A percentile compares a stretch with the other conserved stretches of the same genome.
Conservation (phyloP, 2,329 filamentous ascomycete species). For the Aspergillus clavatus region DNA sequence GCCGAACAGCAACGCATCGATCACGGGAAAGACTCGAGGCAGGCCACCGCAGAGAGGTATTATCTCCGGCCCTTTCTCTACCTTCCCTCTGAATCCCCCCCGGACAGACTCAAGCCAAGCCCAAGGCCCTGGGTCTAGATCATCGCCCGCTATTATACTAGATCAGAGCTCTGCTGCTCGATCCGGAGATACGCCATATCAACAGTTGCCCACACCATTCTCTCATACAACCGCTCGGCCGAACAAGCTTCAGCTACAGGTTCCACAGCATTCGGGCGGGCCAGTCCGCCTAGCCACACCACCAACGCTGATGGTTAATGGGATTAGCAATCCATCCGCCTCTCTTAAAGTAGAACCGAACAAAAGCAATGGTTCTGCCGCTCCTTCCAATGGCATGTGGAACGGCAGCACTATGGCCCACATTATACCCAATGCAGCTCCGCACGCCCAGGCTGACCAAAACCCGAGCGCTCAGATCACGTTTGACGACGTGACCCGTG, state of each 20-base stretch:
- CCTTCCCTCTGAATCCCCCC: constrained; percentile 60
- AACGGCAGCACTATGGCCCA: background rate
- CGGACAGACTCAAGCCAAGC: constrained; percentile 44
- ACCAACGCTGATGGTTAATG: constrained; percentile 38
- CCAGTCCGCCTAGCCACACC: constrained; percentile 43
- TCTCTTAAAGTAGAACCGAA: constrained; percentile 13
- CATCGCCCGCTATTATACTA: constrained; percentile 41
- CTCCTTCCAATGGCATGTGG: constrained; percentile 3
- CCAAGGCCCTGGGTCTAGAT: constrained; percentile 34
- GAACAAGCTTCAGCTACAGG: constrained; percentile 40
- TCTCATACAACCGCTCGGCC: constrained; percentile 23
- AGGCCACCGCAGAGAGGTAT: constrained; percentile 70
- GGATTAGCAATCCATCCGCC: constrained; percentile 23
- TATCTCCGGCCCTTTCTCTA: constrained; percentile 62
- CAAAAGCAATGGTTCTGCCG: constrained; percentile 13
- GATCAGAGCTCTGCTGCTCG: constrained; percentile 33
- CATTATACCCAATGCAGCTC: background rate
- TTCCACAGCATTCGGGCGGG: constrained; percentile 37
- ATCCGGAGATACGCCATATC: constrained; percentile 16
- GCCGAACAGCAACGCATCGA: constrained; percentile 61
- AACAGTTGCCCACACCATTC: constrained; percentile 25
- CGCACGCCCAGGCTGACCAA: constrained; percentile 5
- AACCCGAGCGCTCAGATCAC: constrained; percentile 15
- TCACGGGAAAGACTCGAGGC: constrained; percentile 68
- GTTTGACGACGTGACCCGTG: constrained; percentile 29